phyloP scores from a whole-genome alignment of 2,329 filamentous ascomycete species.

The Aureobasidium sp. region DNA sequence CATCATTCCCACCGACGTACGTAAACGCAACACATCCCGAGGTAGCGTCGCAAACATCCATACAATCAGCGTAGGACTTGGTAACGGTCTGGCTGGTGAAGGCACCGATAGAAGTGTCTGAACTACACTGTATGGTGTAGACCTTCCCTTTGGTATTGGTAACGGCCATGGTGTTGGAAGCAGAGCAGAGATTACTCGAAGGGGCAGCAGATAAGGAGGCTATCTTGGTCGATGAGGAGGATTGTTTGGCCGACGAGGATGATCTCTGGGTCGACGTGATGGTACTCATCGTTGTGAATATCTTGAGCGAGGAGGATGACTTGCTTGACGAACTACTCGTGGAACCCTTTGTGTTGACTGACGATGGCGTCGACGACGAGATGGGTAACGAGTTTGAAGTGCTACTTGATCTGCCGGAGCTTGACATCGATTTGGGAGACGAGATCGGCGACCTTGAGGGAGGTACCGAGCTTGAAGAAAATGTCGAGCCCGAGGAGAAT shows the following conservation, averaged over 20 bases:
- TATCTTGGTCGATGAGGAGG: not conserved
- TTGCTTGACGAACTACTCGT: slow-evolving; percentile 6
- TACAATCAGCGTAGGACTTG: slow-evolving; percentile 22
- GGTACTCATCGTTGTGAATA: slow-evolving; percentile 8
- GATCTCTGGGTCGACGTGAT: not conserved
- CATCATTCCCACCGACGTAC: slow-evolving; percentile 23
- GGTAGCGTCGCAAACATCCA: slow-evolving; percentile 20
- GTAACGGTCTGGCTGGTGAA: slow-evolving; percentile 21
- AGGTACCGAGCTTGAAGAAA: too few species aligned
- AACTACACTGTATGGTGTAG: slow-evolving; percentile 23
- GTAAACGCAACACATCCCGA: slow-evolving; percentile 24
- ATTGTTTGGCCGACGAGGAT: slow-evolving; percentile 5
- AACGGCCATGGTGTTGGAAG: slow-evolving; percentile 26
- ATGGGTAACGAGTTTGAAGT: not conserved
- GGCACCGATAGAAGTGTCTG: slow-evolving; percentile 19
- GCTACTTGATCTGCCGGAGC: not conserved
- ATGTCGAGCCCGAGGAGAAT: too few species aligned
- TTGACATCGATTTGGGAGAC: not conserved
- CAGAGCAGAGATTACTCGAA: slow-evolving; percentile 25
- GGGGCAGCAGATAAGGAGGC: not conserved
- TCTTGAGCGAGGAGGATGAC: not conserved
- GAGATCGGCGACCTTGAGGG: too few species aligned
- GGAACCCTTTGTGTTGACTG: too few species aligned
- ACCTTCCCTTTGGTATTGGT: slow-evolving; percentile 23
- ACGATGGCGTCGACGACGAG: not conserved